Percentiles rank a stretch among this genome's conserved stretches.
phyloP scores from a whole-genome alignment of 2,329 filamentous ascomycete genomes.

The Fusarium napiforme region DNA sequence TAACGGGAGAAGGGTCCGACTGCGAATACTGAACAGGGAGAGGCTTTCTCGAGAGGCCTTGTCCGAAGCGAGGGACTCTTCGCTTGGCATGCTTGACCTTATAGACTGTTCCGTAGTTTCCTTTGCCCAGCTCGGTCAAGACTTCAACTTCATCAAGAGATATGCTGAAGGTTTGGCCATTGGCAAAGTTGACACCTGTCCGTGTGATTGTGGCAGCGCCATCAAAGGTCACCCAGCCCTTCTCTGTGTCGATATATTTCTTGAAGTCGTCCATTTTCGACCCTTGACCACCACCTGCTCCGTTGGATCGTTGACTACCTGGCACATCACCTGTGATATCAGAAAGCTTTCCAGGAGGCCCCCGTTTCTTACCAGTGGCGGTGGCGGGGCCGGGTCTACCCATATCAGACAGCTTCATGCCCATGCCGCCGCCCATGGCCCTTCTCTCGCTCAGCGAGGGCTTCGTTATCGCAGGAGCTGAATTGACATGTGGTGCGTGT shows the following conservation, averaged over 20 bases:
- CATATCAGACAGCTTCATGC: conserved; percentile 69
- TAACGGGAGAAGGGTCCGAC: conserved; percentile 49
- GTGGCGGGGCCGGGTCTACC: conserved; percentile 39
- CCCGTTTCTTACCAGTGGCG: conserved; percentile 43
- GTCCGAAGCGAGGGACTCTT: conserved; percentile 66
- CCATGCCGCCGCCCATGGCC: conserved; percentile 48
- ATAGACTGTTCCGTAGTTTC: conserved; percentile 98
- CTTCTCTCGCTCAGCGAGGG: conserved; percentile 75
- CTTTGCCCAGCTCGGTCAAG: conserved; percentile 92
- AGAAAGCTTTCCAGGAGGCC: conserved; percentile 56
- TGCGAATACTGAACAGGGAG: conserved; percentile 52
- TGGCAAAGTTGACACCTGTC: conserved; percentile 90
- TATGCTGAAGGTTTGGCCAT: conserved; percentile 89
- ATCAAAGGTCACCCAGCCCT: conserved; percentile 90
- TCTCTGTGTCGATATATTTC: conserved; percentile 90
- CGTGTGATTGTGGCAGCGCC: conserved; percentile 91
- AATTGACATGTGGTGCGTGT: conserved; percentile 61
- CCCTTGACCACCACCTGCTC: conserved; percentile 48
- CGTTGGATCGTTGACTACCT: conserved; percentile 47
- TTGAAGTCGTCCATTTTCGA: conserved; percentile 70
- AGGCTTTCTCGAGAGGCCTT: conserved; percentile 64
- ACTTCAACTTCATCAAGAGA: conserved; percentile 96
- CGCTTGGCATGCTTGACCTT: conserved; percentile 88
- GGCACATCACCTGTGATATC: conserved; percentile 50
- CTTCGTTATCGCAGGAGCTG: conserved; percentile 63